These are phyloP conservation scores for Claviceps fusiformis DNA, from an alignment of 2,329 filamentous ascomycete genomes.

Conservation along the genomic window DNA sequence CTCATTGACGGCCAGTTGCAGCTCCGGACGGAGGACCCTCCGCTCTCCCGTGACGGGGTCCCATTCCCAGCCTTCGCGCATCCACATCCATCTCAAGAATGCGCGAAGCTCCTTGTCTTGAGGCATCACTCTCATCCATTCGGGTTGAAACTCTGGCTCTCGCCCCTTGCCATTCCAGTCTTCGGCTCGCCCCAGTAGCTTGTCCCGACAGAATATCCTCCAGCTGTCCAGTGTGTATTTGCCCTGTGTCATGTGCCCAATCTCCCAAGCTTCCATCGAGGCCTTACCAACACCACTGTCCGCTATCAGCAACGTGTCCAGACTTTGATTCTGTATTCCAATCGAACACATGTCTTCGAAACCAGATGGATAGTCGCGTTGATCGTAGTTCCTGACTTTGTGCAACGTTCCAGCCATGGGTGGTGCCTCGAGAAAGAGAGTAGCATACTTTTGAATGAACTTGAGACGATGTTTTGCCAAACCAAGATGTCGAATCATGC, in stretches of 20 bases:
- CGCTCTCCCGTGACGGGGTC: conserved; percentile 56
- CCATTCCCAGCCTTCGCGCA: conserved; percentile 75
- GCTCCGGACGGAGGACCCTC: conserved; percentile 34
- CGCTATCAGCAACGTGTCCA: background rate
- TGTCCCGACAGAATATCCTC: conserved; percentile 85
- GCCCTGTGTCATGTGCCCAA: conserved; percentile 72
- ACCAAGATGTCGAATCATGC: conserved; percentile 56
- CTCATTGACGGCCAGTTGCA: conserved; percentile 43
- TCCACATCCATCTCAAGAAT: conserved; percentile 83
- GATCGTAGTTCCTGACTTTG: conserved; percentile 34
- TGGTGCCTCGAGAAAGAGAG: conserved; percentile 50
- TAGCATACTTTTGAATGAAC: conserved; percentile 57
- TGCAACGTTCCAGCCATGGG: conserved; percentile 46
- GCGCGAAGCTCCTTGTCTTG: conserved; percentile 80
- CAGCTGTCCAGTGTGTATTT: conserved; percentile 79
- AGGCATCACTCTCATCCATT: conserved; percentile 81
- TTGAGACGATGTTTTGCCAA: conserved; percentile 54
- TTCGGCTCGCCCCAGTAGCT: conserved; percentile 49
- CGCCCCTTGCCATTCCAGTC: conserved; percentile 51
- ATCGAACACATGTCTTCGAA: background rate
- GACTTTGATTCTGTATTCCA: background rate
- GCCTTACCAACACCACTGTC: conserved; percentile 2
- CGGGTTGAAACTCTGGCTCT: conserved; percentile 53
- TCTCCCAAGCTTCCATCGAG: conserved; percentile 52
- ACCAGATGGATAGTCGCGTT: conserved; percentile 17